These are phyloP conservation scores for Danielia reshetovae DNA, from an alignment of 805 yeast genomes.

Conservation along the genomic window DNA sequence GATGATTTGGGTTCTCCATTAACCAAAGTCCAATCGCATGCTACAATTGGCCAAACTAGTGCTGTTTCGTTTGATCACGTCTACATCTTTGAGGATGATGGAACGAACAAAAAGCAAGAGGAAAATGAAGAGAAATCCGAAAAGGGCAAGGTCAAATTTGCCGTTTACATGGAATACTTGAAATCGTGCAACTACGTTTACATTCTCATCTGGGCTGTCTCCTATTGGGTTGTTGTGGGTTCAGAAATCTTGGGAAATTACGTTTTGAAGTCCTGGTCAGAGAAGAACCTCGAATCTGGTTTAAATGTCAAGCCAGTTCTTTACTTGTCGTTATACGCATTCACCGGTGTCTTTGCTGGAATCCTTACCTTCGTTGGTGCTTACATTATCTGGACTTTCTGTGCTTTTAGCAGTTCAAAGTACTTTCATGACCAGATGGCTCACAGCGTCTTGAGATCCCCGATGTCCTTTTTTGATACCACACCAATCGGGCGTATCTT, in stretches of 20 bases:
- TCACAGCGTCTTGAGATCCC: conserved; percentile 30
- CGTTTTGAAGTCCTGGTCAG: conserved; percentile 35
- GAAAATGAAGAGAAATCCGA: conserved; percentile 14
- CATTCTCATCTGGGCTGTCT: conserved; percentile 16
- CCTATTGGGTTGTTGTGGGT: conserved; percentile 21
- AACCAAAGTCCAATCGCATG: conserved; percentile 12
- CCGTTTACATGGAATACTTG: conserved; percentile 26
- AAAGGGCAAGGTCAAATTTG: conserved; percentile 27
- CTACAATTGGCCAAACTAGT: conserved; percentile 24
- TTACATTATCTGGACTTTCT: conserved; percentile 28
- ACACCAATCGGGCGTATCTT: conserved; percentile 39
- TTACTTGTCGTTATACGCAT: conserved; percentile 25
- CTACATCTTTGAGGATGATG: conserved; percentile 24
- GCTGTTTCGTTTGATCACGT: conserved; percentile 32
- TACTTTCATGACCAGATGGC: conserved; percentile 38
- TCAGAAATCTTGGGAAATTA: conserved; percentile 23
- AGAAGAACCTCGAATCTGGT: conserved; percentile 22
- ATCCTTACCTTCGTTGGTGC: conserved; percentile 24
- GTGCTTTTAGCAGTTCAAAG: conserved; percentile 27
- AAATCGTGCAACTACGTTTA: conserved; percentile 29
- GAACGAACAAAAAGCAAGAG: conserved; percentile 12
- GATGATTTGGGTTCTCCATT: conserved; percentile 15
- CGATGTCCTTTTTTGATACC: conserved; percentile 41
- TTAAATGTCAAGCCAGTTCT: conserved; percentile 21
- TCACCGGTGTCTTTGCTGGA: conserved; percentile 26